These are phyloP conservation scores for Coemansia sp. DNA, from an alignment of 192 early-diverging fungal species.

Conservation along the genomic window DNA sequence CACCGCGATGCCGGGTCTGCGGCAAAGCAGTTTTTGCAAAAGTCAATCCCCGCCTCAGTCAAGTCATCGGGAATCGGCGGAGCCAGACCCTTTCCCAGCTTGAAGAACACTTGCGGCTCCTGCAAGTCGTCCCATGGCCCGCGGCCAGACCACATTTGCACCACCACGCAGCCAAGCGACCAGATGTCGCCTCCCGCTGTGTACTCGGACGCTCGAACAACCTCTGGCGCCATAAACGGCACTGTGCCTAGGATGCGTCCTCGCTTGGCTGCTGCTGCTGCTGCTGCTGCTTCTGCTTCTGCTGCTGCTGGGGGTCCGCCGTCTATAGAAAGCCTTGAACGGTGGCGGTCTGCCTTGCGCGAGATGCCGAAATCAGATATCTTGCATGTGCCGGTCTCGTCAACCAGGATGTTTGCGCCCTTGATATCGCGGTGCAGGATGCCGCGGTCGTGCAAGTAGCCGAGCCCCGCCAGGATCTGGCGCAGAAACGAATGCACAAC, in stretches of 20 bases:
- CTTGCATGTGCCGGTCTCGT: constrained; percentile 85
- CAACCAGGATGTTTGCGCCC: constrained; percentile 77
- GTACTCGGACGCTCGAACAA: constrained; percentile 78
- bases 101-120: constrained; percentile 64
- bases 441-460: constrained; percentile 79
- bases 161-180: constrained; percentile 81
- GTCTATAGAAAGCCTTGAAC: constrained; percentile 1
- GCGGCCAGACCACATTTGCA: constrained; percentile 95
- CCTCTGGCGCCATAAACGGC: constrained; percentile 97
- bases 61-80: constrained; percentile 82
- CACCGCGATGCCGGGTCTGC: constrained; percentile 79
- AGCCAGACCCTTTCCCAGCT: constrained; percentile 77
- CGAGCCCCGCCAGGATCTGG: constrained; percentile 84
- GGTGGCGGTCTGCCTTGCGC: constrained; percentile 62
- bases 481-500: constrained; percentile 73
- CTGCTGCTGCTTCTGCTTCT: background rate
- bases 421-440: constrained; percentile 85
- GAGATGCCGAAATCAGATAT: constrained; percentile 98
- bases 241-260: constrained; percentile 73
- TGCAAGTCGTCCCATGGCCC: constrained; percentile 67
- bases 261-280: constrained; percentile 43
- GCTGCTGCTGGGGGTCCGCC: background rate
- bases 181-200: constrained; percentile 95
- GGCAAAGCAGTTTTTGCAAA: constrained; percentile 75
- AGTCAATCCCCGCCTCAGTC: constrained; percentile 68